Evolutionary conservation across 495 filamentous ascomycete genomes (phyloP).

Genomic region (Annulohypoxylon maeteangense): DNA sequence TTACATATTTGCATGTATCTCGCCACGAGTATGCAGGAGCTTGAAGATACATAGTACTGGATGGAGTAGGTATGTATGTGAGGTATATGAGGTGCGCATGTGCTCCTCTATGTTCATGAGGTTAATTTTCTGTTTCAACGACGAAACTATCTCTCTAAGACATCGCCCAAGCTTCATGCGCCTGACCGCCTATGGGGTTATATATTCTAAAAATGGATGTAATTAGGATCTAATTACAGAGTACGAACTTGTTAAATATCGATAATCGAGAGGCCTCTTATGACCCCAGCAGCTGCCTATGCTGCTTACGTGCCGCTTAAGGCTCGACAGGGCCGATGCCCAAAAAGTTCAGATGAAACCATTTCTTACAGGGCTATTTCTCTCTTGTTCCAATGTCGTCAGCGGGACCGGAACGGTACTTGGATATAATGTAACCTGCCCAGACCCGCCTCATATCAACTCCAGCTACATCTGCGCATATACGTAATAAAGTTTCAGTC

Average conservation of each 20-base stretch:
- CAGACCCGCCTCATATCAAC: neutral
- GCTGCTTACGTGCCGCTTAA: constrained; percentile 20
- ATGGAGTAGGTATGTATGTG: neutral
- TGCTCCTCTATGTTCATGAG: constrained; percentile 3
- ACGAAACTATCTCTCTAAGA: neutral
- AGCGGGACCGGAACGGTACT: constrained; percentile 25
- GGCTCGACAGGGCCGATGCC: constrained; percentile 40
- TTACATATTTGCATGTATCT: neutral
- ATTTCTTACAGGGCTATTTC: constrained; percentile 15
- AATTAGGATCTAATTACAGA: constrained; percentile 39
- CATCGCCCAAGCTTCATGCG: neutral
- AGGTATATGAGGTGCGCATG: neutral
- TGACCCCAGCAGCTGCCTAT: constrained; percentile 8
- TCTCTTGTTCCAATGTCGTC: constrained; percentile 20
- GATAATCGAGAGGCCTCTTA: constrained; percentile 42
- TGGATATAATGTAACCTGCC: constrained; percentile 21
- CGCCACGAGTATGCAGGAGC: neutral
- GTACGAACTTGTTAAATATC: constrained; percentile 38
- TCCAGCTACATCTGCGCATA: constrained; percentile 2
- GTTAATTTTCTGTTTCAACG: neutral
- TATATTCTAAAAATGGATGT: constrained; percentile 26
- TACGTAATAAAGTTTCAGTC: constrained; percentile 18
- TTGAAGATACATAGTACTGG: neutral
- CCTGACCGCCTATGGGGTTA: constrained; percentile 24
- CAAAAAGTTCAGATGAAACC: constrained; percentile 41